Evolutionary conservation across 345 rosid species (phyloP).

Genomic region (Ceriops zippeliana): DNA sequence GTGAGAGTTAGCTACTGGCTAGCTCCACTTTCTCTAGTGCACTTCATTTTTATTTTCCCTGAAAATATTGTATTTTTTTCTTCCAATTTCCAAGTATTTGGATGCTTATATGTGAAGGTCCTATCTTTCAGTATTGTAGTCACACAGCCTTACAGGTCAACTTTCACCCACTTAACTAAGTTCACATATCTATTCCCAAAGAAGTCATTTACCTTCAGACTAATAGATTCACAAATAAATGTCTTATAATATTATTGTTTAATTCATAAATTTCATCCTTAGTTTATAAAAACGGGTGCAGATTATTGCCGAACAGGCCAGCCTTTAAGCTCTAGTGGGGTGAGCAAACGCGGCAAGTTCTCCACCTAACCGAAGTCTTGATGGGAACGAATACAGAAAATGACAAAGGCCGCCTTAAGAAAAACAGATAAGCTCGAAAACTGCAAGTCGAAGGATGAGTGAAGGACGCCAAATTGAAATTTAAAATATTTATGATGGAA

Average conservation of each 20-base stretch:
- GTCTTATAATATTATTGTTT: too few species aligned
- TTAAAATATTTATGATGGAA: neutral
- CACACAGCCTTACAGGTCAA: too few species aligned
- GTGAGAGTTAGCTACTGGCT: constrained; percentile 51
- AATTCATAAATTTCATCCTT: too few species aligned
- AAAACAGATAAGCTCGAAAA: neutral
- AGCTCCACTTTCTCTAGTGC: neutral
- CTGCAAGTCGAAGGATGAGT: neutral
- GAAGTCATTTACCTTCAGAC: neutral
- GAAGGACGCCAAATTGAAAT: neutral
- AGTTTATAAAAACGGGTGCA: too few species aligned
- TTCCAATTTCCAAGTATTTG: neutral
- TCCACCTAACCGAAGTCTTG: too few species aligned
- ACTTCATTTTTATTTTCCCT: neutral
- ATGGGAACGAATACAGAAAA: too few species aligned
- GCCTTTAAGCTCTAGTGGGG: too few species aligned
- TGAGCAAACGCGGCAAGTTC: too few species aligned
- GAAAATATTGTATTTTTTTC: neutral
- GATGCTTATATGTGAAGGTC: neutral
- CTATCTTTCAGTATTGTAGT: too few species aligned
- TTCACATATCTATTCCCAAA: too few species aligned
- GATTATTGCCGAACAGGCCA: too few species aligned
- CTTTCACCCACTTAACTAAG: neutral
- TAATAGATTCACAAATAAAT: neutral
- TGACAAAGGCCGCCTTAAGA: neutral